Evolutionary conservation across 192 early-diverging fungal genomes (phyloP).

Genomic region (Phycomyces nitens): DNA sequence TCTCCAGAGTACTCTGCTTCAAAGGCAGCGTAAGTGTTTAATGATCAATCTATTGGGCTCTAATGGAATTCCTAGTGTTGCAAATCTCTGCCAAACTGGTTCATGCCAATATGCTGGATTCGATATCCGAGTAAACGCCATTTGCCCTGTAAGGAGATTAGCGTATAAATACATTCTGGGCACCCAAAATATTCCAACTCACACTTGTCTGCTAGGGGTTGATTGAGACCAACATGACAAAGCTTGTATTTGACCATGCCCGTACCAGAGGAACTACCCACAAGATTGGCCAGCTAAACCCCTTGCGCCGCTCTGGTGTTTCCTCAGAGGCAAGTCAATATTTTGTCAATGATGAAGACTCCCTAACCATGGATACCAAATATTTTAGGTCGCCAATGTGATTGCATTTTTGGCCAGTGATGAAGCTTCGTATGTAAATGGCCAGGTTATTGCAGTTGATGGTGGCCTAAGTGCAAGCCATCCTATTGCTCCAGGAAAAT

Average conservation of each 20-base stretch:
- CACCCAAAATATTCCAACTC: too few relatives aligned
- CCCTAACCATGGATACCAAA: too few relatives aligned
- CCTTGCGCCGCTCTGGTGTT: constrained; percentile 35
- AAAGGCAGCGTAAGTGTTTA: constrained; percentile 45
- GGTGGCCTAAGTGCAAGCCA: constrained; percentile 39
- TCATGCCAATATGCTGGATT: constrained; percentile 38
- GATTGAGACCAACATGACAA: constrained; percentile 54
- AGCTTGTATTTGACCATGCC: constrained; percentile 41
- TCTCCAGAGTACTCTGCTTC: constrained; percentile 51
- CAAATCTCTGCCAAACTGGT: constrained; percentile 42
- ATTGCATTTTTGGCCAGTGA: constrained; percentile 46
- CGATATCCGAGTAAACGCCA: constrained; percentile 48
- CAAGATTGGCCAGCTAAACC: constrained; percentile 54
- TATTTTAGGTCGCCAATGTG: constrained; percentile 43
- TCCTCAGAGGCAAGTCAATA: constrained; percentile 32
- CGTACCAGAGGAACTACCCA: constrained; percentile 31
- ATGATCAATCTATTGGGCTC: not conserved
- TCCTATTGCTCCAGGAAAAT: constrained; percentile 31
- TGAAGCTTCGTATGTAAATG: constrained; percentile 50
- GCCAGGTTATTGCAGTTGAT: constrained; percentile 44
- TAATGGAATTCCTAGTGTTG: constrained; percentile 18
- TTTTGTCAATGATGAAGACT: not conserved
- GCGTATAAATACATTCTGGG: not conserved
- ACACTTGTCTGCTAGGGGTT: too few relatives aligned
- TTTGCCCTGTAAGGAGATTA: constrained; percentile 40